Evolutionary conservation across 2,329 filamentous ascomycete genomes (phyloP).

Genomic region (Paecilomyces sp.): DNA sequence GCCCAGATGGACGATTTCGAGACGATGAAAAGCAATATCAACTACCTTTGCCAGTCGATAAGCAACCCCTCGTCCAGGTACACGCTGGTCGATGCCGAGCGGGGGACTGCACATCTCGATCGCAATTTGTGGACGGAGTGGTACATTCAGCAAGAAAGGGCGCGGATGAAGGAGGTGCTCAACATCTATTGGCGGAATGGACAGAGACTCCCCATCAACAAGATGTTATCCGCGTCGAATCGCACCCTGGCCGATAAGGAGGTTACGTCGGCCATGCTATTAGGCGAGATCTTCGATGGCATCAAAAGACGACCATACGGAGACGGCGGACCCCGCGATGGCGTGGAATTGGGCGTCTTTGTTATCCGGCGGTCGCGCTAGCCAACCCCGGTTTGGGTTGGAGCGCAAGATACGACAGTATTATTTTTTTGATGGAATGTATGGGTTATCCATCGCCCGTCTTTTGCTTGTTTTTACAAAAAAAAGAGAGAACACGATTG

Average conservation of each 20-base stretch:
- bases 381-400: neutral
- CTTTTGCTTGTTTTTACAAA: neutral
- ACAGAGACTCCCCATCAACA: slow-evolving; percentile 24
- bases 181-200: slow-evolving; percentile 35
- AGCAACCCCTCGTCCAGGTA: slow-evolving; percentile 33
- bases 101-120: slow-evolving; percentile 44
- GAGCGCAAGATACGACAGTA: neutral
- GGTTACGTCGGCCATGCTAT: slow-evolving; percentile 48
- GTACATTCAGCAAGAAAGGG: slow-evolving; percentile 59
- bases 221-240: slow-evolving; percentile 15
- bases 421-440: neutral
- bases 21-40: slow-evolving; percentile 38
- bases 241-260: slow-evolving; percentile 33
- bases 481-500: neutral
- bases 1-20: slow-evolving; percentile 50
- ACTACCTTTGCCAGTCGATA: slow-evolving; percentile 31
- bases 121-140: slow-evolving; percentile 54
- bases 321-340: slow-evolving; percentile 35
- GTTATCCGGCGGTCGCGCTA: slow-evolving; percentile 39
- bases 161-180: slow-evolving; percentile 48
- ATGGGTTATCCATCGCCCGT: neutral
- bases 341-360: slow-evolving; percentile 43
- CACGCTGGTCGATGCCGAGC: slow-evolving; percentile 43
- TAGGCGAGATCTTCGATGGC: slow-evolving; percentile 53
- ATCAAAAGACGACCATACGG: slow-evolving; percentile 46